These are phyloP conservation scores for Backusella sp. DNA, from an alignment of 192 early-diverging fungal genomes.

Conservation along the genomic window DNA sequence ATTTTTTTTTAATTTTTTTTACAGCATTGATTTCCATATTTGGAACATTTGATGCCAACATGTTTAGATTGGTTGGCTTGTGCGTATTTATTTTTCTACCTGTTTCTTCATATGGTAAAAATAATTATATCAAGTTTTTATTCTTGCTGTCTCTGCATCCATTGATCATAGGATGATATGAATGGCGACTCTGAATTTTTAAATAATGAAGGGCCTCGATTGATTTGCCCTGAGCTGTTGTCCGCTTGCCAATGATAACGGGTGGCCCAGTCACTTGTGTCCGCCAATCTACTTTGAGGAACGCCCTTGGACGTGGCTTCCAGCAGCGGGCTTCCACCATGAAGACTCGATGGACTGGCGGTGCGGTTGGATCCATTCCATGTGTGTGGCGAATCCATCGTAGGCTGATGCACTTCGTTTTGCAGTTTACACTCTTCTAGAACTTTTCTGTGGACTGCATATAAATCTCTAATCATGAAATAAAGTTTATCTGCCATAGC, in stretches of 20 bases:
- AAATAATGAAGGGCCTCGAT: neutral
- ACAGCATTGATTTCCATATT: neutral
- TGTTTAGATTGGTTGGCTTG: neutral
- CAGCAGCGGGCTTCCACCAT: neutral
- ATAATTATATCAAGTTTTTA: neutral
- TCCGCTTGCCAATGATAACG: neutral
- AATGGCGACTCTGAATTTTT: neutral
- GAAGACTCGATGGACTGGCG: neutral
- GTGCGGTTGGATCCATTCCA: neutral
- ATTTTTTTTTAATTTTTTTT: too few species aligned
- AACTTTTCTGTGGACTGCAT: slow-evolving; percentile 22
- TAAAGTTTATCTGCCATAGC: slow-evolving; percentile 51
- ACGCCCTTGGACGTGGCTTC: neutral
- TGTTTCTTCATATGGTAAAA: neutral
- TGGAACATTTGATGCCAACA: neutral
- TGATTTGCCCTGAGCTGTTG: neutral
- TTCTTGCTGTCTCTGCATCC: neutral
- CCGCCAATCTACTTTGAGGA: neutral
- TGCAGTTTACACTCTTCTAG: neutral
- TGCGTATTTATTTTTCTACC: neutral
- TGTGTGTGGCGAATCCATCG: neutral
- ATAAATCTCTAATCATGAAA: slow-evolving; percentile 47
- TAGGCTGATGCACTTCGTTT: neutral
- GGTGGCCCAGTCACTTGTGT: neutral
- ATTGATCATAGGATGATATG: neutral